Conservation (phyloP, 140 eudicot genomes). For the Ambrosia hybrid region DNA sequence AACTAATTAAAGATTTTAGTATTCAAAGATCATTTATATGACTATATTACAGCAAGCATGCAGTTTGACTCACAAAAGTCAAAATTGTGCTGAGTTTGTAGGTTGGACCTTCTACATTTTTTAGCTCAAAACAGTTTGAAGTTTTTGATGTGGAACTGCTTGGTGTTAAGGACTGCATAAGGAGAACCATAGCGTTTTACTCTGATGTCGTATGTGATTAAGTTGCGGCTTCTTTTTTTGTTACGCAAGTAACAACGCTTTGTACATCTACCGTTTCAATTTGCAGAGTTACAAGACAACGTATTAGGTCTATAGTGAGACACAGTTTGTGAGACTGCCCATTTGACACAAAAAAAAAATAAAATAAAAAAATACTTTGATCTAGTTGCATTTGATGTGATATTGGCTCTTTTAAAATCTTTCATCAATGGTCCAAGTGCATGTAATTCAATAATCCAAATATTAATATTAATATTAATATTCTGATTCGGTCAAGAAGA, state of each 20-base stretch:
- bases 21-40: neutral
- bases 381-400: neutral
- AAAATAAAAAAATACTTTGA: neutral
- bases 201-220: conserved; percentile 83
- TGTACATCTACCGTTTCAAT: conserved; percentile 21
- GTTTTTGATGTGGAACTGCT: conserved; percentile 93
- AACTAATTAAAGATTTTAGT: neutral
- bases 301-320: conserved; percentile 19
- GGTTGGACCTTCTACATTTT: conserved; percentile 98
- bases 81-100: conserved; percentile 33
- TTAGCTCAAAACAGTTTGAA: conserved; percentile 94
- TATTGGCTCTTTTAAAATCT: neutral
- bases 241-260: neutral
- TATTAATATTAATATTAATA: too few species aligned
- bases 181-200: conserved; percentile 92
- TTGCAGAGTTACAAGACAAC: conserved; percentile 17
- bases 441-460: neutral
- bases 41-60: neutral
- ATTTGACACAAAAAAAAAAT: neutral
- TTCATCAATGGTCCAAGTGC: neutral
- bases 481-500: too few species aligned
- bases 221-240: conserved; percentile 4
- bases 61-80: conserved; percentile 13
- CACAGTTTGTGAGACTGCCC: neutral
- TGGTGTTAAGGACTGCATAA: conserved; percentile 68